Conservation (phyloP, 495 filamentous ascomycete genomes). For the Hypoxylon perforatum region DNA sequence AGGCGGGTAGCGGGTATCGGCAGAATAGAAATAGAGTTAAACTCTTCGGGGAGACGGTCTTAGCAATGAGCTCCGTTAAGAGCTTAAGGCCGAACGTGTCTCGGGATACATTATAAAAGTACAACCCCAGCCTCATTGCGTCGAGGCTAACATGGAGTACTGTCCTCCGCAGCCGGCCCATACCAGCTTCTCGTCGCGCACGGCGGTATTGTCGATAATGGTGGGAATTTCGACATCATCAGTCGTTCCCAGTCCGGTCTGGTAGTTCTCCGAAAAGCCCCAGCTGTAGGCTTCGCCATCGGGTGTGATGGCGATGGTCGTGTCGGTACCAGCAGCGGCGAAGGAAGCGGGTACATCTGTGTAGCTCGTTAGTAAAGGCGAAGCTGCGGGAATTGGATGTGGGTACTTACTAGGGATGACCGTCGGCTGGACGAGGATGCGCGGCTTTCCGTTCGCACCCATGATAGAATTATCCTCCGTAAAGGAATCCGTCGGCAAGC, state of each 20-base stretch:
- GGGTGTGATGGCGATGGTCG: constrained; percentile 66
- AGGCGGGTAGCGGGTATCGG: no score
- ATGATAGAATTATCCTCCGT: constrained; percentile 36
- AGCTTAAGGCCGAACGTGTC: no score
- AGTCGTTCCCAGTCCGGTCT: constrained; percentile 67
- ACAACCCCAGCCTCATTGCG: no score
- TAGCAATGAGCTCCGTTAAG: no score
- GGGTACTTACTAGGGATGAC: constrained; percentile 40
- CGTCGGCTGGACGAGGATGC: constrained; percentile 67
- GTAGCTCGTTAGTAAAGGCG: constrained; percentile 41
- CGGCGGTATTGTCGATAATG: constrained; percentile 68
- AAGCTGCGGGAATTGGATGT: no score
- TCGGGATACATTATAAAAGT: no score
- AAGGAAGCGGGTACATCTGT: constrained; percentile 22
- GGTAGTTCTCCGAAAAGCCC: constrained; percentile 73
- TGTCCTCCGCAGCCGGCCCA: constrained; percentile 73
- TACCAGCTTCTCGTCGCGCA: constrained; percentile 64
- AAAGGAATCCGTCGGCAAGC: constrained; percentile 51
- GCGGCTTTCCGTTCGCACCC: constrained; percentile 56
- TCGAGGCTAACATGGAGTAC: constrained; percentile 52
- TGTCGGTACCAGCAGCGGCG: constrained; percentile 63
- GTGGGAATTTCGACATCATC: constrained; percentile 70
- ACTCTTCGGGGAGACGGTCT: no score
- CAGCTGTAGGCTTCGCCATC: constrained; percentile 69
- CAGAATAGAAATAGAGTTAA: no score